Evolutionary conservation across 352 stramenopile species (phyloP).

Genomic region (Phytophthora sansomeana): DNA sequence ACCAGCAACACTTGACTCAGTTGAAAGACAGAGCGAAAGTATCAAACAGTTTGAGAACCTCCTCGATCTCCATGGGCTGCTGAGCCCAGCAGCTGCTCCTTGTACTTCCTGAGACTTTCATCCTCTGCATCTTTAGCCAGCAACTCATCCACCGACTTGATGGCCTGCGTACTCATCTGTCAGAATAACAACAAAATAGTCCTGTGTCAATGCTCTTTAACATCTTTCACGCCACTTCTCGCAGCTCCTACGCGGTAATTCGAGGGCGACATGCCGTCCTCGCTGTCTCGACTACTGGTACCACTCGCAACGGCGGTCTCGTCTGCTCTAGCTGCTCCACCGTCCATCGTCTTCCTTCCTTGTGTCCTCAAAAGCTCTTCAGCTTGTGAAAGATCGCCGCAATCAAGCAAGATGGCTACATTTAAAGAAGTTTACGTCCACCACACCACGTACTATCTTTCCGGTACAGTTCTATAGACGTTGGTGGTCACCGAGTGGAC

Average conservation of each 20-base stretch:
- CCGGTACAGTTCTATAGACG: background rate
- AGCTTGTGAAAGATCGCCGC: constrained; percentile 26
- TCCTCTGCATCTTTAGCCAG: constrained; percentile 83
- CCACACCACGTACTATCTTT: background rate
- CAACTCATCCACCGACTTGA: constrained; percentile 75
- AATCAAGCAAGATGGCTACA: constrained; percentile 9
- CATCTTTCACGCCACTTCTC: background rate
- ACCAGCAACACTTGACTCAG: background rate
- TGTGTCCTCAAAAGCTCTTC: background rate
- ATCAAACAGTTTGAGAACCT: constrained; percentile 23
- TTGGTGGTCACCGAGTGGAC: constrained; percentile 38
- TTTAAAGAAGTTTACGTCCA: constrained; percentile 1
- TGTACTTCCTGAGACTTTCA: constrained; percentile 87
- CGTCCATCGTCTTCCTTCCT: constrained; percentile 14
- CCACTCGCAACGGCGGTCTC: constrained; percentile 30
- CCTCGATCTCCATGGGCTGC: constrained; percentile 83
- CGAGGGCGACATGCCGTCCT: constrained; percentile 33
- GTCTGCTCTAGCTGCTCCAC: constrained; percentile 6
- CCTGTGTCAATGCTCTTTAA: background rate
- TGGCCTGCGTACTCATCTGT: constrained; percentile 72
- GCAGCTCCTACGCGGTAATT: constrained; percentile 56
- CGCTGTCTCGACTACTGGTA: constrained; percentile 41
- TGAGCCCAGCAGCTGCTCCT: constrained; percentile 81
- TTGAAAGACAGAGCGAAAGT: background rate
- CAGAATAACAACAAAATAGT: background rate